Evolutionary conservation across 805 yeast genomes (phyloP).

Genomic region (Starmerella ratchasimensis): DNA sequence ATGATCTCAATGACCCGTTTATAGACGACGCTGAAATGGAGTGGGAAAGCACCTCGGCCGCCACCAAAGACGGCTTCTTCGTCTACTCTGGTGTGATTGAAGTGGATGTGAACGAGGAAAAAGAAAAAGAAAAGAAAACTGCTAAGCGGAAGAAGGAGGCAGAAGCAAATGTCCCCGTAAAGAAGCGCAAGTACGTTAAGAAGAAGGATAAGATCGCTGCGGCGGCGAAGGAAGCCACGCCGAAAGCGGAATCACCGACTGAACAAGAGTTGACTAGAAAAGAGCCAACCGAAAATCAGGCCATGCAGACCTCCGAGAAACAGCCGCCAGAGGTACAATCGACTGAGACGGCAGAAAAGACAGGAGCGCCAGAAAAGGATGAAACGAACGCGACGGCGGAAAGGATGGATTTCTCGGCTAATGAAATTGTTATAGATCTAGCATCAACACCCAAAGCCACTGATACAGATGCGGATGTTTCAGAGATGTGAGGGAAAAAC

Average conservation of each 20-base stretch:
- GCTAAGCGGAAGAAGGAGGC: constrained; percentile 14
- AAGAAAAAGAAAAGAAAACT: constrained; percentile 17
- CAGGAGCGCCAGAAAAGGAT: neutral
- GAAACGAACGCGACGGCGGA: too few species aligned
- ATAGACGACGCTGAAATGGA: constrained; percentile 86
- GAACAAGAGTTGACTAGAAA: too few species aligned
- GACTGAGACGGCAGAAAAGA: too few species aligned
- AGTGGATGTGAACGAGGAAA: constrained; percentile 6
- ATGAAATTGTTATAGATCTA: too few species aligned
- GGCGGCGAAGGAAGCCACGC: neutral
- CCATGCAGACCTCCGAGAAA: too few species aligned
- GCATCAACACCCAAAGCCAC: too few species aligned
- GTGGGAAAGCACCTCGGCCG: constrained; percentile 87
- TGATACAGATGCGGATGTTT: too few species aligned
- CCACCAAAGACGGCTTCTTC: constrained; percentile 89
- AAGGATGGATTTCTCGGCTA: too few species aligned
- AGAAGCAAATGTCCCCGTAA: neutral
- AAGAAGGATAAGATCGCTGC: constrained; percentile 1
- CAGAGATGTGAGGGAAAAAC: too few species aligned
- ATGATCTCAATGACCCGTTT: constrained; percentile 87
- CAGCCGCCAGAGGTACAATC: too few species aligned
- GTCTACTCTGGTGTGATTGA: constrained; percentile 84
- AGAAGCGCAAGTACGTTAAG: constrained; percentile 5
- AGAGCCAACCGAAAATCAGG: too few species aligned
- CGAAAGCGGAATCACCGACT: too few species aligned